These are phyloP conservation scores for Populus alba DNA, from an alignment of 345 rosid genomes.

Conservation along the genomic window DNA sequence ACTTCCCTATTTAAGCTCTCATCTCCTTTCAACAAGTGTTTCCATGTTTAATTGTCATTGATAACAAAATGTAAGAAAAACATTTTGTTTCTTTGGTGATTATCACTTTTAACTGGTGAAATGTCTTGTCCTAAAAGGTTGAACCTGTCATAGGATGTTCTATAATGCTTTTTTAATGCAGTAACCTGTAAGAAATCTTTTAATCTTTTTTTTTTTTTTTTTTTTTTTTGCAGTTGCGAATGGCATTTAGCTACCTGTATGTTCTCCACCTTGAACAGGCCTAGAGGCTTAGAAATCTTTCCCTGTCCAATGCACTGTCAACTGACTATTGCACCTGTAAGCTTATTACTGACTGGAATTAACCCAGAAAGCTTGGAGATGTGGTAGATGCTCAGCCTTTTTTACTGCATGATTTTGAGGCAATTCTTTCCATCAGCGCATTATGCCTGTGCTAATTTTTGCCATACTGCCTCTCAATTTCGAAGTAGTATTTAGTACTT, in stretches of 20 bases:
- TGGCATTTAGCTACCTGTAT: not conserved
- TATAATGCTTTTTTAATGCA: not conserved
- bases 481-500: not conserved
- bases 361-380: constrained; percentile 6
- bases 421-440: not conserved
- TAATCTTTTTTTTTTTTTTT: not conserved
- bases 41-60: too few species aligned
- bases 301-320: not conserved
- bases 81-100: too few species aligned
- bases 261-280: not conserved
- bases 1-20: too few species aligned
- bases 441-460: not conserved
- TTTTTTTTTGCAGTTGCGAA: not conserved
- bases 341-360: too few species aligned
- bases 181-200: not conserved
- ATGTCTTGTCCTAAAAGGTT: too few species aligned
- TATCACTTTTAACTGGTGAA: too few species aligned
- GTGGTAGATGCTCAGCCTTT: constrained; percentile 1
- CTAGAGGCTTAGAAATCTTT: not conserved
- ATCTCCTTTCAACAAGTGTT: too few species aligned
- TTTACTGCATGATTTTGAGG: not conserved
- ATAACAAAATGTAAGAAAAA: too few species aligned
- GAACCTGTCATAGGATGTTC: not conserved
- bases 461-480: not conserved
- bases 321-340: not conserved